Evolutionary conservation across 805 yeast genomes (phyloP).

Genomic region (Priceomyces carsonii): DNA sequence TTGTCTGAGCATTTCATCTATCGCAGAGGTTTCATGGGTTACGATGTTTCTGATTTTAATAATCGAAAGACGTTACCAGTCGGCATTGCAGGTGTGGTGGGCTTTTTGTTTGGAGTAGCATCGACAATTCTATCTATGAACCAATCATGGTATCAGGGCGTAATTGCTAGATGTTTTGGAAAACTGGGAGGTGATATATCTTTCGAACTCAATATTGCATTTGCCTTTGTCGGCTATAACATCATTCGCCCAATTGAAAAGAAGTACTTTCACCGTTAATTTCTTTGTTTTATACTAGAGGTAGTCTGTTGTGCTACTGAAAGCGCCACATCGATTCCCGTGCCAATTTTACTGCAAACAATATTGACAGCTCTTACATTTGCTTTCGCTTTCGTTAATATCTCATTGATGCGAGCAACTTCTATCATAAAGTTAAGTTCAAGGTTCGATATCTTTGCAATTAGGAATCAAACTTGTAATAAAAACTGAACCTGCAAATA

Average conservation of each 20-base stretch:
- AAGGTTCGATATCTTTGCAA: no score
- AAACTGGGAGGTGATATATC: constrained; percentile 30
- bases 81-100: constrained; percentile 31
- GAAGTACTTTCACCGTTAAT: constrained; percentile 27
- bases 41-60: constrained; percentile 25
- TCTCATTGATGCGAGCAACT: no score
- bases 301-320: no score
- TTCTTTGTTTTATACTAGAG: no score
- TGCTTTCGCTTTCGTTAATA: no score
- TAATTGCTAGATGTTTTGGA: constrained; percentile 25
- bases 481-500: no score
- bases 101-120: constrained; percentile 30
- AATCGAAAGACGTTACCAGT: constrained; percentile 24
- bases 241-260: constrained; percentile 29
- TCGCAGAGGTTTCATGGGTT: constrained; percentile 25
- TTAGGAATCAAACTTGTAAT: no score
- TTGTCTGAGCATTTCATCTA: constrained; percentile 30
- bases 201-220: constrained; percentile 27
- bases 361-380: no score
- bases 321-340: no score
- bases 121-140: constrained; percentile 33
- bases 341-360: no score
- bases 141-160: constrained; percentile 36
- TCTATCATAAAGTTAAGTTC: no score
- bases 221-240: constrained; percentile 29